Evolutionary conservation across 106 monocot species (phyloP).

Genomic region (Chionographis japonica): DNA sequence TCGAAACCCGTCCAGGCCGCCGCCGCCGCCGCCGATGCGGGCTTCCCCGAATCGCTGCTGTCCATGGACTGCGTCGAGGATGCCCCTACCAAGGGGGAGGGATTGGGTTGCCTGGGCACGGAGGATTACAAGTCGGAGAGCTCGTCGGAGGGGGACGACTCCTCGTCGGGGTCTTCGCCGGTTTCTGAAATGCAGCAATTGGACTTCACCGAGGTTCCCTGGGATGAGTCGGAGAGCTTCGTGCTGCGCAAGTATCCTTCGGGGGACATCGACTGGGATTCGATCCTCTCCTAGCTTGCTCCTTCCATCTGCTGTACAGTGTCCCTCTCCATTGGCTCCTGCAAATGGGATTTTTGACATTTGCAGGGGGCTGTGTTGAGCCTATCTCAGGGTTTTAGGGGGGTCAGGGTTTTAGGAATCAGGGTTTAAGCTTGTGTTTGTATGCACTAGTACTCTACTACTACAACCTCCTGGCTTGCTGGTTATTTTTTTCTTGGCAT

Average conservation of each 20-base stretch:
- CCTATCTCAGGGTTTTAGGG: neutral
- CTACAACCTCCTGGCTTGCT: slow-evolving; percentile 6
- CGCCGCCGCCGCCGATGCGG: neutral
- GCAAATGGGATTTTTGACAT: slow-evolving; percentile 41
- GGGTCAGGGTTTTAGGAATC: neutral
- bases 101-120: neutral
- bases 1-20: neutral
- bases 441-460: no score
- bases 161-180: slow-evolving; percentile 11
- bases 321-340: no score
- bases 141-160: slow-evolving; percentile 7
- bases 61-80: neutral
- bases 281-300: slow-evolving; percentile 22
- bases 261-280: slow-evolving; percentile 53
- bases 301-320: slow-evolving; percentile 1
- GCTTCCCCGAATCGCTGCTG: no score
- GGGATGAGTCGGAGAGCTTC: slow-evolving; percentile 35
- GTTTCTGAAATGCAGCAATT: slow-evolving; percentile 33
- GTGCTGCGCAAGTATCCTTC: slow-evolving; percentile 42
- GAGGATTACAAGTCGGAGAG: slow-evolving; percentile 15
- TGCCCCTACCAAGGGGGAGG: neutral
- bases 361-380: slow-evolving; percentile 10
- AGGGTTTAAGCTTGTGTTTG: neutral
- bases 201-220: slow-evolving; percentile 36
- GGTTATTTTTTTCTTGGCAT: slow-evolving; percentile 12